These are phyloP conservation scores for Cordyceps javanica DNA, from an alignment of 2,329 filamentous ascomycete species.

Conservation along the genomic window DNA sequence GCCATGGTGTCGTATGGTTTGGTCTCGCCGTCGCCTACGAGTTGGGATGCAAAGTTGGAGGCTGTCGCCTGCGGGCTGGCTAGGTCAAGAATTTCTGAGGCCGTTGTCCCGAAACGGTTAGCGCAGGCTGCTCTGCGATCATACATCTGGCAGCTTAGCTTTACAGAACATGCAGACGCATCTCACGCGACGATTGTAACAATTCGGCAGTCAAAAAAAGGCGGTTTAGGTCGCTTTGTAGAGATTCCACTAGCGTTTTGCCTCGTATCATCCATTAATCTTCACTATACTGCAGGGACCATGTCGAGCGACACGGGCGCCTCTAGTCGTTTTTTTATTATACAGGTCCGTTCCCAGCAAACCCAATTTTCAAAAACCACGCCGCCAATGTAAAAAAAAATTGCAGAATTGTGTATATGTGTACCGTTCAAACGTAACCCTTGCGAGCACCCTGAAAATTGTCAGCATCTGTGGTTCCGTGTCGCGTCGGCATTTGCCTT, in stretches of 20 bases:
- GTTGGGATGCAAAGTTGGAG: slow-evolving; percentile 11
- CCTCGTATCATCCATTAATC: slow-evolving; percentile 12
- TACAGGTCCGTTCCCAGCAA: slow-evolving; percentile 24
- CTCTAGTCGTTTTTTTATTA: slow-evolving; percentile 20
- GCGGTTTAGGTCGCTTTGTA: background rate
- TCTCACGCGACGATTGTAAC: background rate
- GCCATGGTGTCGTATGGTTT: slow-evolving; percentile 42
- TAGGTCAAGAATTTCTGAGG: slow-evolving; percentile 28
- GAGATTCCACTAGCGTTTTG: background rate
- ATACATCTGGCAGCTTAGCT: background rate
- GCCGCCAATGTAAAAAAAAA: slow-evolving; percentile 21
- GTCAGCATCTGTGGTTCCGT: slow-evolving; percentile 7
- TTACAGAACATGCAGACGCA: background rate
- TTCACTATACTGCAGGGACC: background rate
- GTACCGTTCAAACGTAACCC: slow-evolving; percentile 54
- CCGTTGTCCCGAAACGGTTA: slow-evolving; percentile 24
- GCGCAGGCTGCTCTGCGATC: slow-evolving; percentile 13
- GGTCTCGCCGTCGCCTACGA: slow-evolving; percentile 14
- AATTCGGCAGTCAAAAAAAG: background rate
- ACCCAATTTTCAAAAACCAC: slow-evolving; percentile 24
- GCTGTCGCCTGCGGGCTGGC: slow-evolving; percentile 13
- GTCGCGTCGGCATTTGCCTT: slow-evolving; percentile 17
- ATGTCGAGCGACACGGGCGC: background rate
- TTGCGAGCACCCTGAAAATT: slow-evolving; percentile 55
- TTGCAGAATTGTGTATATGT: slow-evolving; percentile 18